Evolutionary conservation across 306 rosid genomes (phyloP).

Genomic region (Biancaea sappan): DNA sequence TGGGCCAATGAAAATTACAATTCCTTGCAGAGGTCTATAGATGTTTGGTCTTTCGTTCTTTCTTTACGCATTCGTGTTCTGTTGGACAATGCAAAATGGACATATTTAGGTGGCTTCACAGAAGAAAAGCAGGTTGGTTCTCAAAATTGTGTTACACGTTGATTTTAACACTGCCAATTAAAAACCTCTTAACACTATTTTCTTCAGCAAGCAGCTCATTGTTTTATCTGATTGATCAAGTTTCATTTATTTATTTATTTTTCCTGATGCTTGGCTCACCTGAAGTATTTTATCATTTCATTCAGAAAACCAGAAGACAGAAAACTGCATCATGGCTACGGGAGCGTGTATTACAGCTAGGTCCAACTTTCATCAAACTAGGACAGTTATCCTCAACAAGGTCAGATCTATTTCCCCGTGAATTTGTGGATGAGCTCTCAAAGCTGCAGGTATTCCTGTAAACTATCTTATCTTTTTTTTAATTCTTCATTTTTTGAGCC

Average conservation of each 20-base stretch:
- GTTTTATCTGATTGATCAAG: background rate
- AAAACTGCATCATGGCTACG: constrained; percentile 88
- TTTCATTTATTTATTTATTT: constrained; percentile 5
- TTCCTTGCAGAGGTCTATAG: constrained; percentile 79
- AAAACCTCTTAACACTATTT: background rate
- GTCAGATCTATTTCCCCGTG: constrained; percentile 85
- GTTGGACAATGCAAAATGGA: constrained; percentile 85
- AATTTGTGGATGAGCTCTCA: constrained; percentile 91
- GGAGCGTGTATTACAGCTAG: constrained; percentile 86
- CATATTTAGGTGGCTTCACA: constrained; percentile 82
- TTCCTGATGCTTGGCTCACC: constrained; percentile 10
- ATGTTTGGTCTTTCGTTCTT: constrained; percentile 90
- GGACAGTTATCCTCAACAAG: constrained; percentile 95
- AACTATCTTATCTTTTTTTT: background rate
- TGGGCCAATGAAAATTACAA: constrained; percentile 96
- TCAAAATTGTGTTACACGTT: constrained; percentile 13
- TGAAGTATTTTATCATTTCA: constrained; percentile 5
- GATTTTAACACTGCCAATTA: background rate
- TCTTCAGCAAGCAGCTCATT: background rate
- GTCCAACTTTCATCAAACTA: constrained; percentile 92
- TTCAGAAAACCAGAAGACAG: constrained; percentile 68
- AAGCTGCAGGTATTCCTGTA: constrained; percentile 70
- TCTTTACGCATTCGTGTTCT: constrained; percentile 81
- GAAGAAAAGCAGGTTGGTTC: constrained; percentile 80
- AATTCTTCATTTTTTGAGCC: background rate